Evolutionary conservation across 805 yeast species (phyloP), one percentile per base, ranked within the genome.

Genomic region (Myxozyma lipomycoides): DNA sequence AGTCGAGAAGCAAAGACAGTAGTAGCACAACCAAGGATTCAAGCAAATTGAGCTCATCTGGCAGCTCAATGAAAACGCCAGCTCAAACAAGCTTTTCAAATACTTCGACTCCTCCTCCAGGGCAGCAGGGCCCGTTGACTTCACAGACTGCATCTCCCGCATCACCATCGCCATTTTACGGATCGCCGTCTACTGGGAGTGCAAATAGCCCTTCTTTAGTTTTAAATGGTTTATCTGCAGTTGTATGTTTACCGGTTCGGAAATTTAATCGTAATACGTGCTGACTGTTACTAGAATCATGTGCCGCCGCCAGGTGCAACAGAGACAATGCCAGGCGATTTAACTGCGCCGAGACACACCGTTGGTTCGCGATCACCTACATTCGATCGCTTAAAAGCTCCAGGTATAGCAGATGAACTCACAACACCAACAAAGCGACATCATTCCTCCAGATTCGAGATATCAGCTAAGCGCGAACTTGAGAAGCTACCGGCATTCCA

Each of bases 391-490:
- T 69, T 80, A 49, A 86, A 84, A 32, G 41, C 55, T 3, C 40
- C 46, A 39, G 74, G 78, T 54, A 87, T 86, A 59, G 76, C 90
- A 51, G 98, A 90, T 63, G 76, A 90, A 60, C 84, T 90, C 46
- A 32, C 22, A 4, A 77, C 82, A 65, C 77, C 85, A 1, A 96
- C 97, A 21, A 88, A 86, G 64, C 81, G 98, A 65, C 98, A 91
- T 67, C 84, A 91, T 45, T 86, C 95, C 25, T 86, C 95, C 30
- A 77, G 96, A 60, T 88, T 93, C 60, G 97, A 90, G 67, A 86
- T 95, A 7, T 78, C 84, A 5, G 72, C 77, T 40, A 73, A 78
- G 58, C 75, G 84, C 3, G 83, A 79, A 57, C 83, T 77, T 71
- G 83, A 73, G 56, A 84, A 83, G 67, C 78, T 91, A 55, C 97